Conservation (phyloP, 257 asterid species). For the Gardenia jasminoides region DNA sequence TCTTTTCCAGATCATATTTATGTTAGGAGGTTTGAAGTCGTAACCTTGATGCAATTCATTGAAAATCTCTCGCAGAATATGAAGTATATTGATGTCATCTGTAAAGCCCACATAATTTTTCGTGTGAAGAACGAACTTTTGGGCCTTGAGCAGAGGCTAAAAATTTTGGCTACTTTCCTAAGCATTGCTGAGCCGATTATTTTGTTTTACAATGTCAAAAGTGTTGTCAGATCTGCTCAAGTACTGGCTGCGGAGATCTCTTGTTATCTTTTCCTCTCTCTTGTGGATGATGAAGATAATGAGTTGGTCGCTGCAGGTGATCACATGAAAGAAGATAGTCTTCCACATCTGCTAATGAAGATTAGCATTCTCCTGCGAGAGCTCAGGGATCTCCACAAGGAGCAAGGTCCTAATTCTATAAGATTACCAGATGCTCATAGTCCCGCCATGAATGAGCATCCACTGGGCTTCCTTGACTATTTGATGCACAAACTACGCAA, state of each 20-base stretch:
- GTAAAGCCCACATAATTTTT: neutral
- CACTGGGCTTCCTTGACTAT: neutral
- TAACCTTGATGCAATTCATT: neutral
- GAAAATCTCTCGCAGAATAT: neutral
- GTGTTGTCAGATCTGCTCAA: neutral
- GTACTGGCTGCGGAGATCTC: neutral
- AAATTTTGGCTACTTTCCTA: neutral
- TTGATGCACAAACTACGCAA: neutral
- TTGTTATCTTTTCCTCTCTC: neutral
- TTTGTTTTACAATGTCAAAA: no score
- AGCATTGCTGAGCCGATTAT: neutral
- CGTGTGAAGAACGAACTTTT: neutral
- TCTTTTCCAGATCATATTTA: no score
- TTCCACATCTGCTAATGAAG: neutral
- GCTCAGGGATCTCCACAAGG: neutral
- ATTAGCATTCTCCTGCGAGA: neutral
- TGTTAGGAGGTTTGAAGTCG: neutral
- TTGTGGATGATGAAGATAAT: neutral
- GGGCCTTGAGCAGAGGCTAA: neutral
- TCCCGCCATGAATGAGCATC: neutral
- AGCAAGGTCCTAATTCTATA: no score
- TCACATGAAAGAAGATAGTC: neutral
- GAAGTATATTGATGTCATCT: neutral
- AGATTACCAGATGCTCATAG: neutral
- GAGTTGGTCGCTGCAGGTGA: neutral